A percentile compares a stretch with the other conserved stretches of the same genome.
Conservation (phyloP, 2,329 filamentous ascomycete species). For the Neonectria faginata region DNA sequence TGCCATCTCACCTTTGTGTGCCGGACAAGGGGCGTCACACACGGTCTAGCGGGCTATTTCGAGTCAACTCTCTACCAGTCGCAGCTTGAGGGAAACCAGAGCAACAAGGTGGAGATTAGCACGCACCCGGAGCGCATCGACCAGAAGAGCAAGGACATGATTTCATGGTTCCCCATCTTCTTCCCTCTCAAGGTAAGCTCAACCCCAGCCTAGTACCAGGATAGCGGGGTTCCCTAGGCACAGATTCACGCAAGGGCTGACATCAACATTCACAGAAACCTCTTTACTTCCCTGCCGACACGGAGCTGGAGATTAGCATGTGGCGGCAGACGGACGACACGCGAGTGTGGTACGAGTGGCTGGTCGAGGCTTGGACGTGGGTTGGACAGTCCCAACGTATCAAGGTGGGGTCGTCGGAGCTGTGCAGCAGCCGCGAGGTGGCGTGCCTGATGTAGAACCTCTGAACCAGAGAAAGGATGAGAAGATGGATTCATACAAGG, state of each 20-base stretch:
- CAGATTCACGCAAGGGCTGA: conserved; percentile 10
- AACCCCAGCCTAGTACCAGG: fast-evolving
- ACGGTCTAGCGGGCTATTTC: conserved; percentile 94
- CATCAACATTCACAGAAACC: conserved; percentile 71
- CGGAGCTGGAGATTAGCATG: conserved; percentile 91
- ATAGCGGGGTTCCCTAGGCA: neutral
- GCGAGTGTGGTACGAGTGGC: conserved; percentile 99
- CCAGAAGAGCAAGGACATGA: conserved; percentile 95
- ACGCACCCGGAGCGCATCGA: conserved; percentile 94
- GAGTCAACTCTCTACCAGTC: conserved; percentile 91
- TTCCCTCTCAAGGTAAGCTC: conserved; percentile 88
- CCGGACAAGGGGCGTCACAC: conserved; percentile 82
- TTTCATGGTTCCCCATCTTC: conserved; percentile 99
- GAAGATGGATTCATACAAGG: conserved; percentile 10
- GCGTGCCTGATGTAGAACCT: conserved; percentile 76
- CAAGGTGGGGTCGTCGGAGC: conserved; percentile 73
- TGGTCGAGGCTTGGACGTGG: conserved; percentile 85
- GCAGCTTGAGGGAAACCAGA: conserved; percentile 51
- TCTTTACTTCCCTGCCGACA: conserved; percentile 84
- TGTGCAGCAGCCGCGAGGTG: conserved; percentile 76
- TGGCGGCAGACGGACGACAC: conserved; percentile 95
- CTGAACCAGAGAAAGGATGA: neutral
- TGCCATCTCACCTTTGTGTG: conserved; percentile 83
- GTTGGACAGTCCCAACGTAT: conserved; percentile 69
- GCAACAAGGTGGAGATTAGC: conserved; percentile 81